Evolutionary conservation across 352 stramenopile species (phyloP).

Genomic region (Phytopythium oedochilum): DNA sequence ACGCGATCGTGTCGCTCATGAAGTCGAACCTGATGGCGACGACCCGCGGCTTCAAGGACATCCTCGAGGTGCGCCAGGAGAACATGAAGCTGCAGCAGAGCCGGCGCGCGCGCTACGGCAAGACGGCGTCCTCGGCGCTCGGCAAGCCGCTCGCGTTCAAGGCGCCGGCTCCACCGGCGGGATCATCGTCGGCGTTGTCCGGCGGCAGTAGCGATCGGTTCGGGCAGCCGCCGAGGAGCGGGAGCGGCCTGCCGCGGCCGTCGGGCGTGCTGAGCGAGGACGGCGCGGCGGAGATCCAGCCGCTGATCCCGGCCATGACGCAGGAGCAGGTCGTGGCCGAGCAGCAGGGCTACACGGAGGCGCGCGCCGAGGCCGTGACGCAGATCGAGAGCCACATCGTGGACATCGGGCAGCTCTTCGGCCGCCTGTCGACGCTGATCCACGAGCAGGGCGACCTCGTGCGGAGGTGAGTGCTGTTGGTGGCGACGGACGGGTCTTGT

Average conservation of each 20-base stretch:
- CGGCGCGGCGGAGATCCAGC: constrained; percentile 40
- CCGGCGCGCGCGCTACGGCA: constrained; percentile 68
- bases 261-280: constrained; percentile 26
- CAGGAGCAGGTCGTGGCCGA: constrained; percentile 73
- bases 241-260: constrained; percentile 50
- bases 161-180: too few relatives aligned
- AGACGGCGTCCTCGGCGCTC: constrained; percentile 60
- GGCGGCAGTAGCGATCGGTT: neutral
- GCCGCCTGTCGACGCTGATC: constrained; percentile 72
- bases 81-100: constrained; percentile 87
- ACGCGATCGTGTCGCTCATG: constrained; percentile 81
- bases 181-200: neutral
- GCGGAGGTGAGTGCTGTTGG: constrained; percentile 42
- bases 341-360: constrained; percentile 76
- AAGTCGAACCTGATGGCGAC: constrained; percentile 81
- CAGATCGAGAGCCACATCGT: constrained; percentile 87
- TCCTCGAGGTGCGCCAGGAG: constrained; percentile 80
- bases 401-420: constrained; percentile 82
- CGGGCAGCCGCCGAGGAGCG: constrained; percentile 15
- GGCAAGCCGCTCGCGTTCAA: constrained; percentile 77
- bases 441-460: constrained; percentile 82
- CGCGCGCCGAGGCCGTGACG: constrained; percentile 68
- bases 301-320: constrained; percentile 67
- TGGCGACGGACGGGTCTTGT: neutral
- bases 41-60: constrained; percentile 81